phyloP scores from a whole-genome alignment of 129 eudicot genomes.

The Apium graveolens region DNA sequence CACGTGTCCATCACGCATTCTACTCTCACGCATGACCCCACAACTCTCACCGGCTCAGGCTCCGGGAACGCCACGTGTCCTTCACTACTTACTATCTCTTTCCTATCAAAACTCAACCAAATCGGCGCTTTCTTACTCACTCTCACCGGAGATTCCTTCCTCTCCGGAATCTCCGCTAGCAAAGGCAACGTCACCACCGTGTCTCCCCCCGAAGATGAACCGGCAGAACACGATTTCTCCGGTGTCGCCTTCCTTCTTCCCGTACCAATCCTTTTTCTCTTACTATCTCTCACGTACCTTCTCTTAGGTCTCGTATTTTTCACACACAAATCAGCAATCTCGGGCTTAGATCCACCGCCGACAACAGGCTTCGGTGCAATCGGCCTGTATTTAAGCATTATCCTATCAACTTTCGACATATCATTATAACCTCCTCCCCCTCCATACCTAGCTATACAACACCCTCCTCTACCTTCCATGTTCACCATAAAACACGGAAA shows the following conservation, averaged over 20 bases:
- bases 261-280: not conserved
- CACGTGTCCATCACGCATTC: constrained; percentile 66
- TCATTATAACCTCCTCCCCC: constrained; percentile 22
- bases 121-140: constrained; percentile 16
- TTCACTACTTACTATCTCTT: constrained; percentile 4
- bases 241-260: constrained; percentile 33
- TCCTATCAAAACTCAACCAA: constrained; percentile 40
- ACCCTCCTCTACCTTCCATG: constrained; percentile 32
- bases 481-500: not conserved
- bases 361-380: constrained; percentile 78
- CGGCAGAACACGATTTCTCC: constrained; percentile 10
- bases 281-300: constrained; percentile 25
- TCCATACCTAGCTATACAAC: constrained; percentile 65
- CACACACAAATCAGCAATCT: constrained; percentile 11
- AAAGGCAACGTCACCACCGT: constrained; percentile 49
- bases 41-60: constrained; percentile 14
- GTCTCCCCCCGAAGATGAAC: constrained; percentile 19
- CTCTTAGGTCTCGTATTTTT: constrained; percentile 36
- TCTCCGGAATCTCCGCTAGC: constrained; percentile 72
- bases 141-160: constrained; percentile 27
- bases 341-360: constrained; percentile 28
- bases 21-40: constrained; percentile 44
- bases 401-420: constrained; percentile 48
- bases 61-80: constrained; percentile 7
- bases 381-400: constrained; percentile 71